Evolutionary conservation across 805 yeast genomes (phyloP), one percentile per base, ranked within the genome.

Genomic region (Nakazawaea holstii): DNA sequence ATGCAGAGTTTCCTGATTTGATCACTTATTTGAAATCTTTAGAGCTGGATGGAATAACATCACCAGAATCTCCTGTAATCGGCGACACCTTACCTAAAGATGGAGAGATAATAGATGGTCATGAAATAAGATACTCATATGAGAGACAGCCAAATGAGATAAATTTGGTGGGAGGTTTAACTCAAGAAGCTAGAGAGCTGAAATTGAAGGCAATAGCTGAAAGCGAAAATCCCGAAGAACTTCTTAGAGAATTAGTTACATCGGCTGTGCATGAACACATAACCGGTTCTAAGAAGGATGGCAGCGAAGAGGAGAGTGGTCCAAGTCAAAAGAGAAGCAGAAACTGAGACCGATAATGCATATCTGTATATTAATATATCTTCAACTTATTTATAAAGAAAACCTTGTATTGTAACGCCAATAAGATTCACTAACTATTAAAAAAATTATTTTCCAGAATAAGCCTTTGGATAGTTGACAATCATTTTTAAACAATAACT

Each of bases 151-250:
- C 56, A 13, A 69, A 68, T 9, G 80, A 73, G 30, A 71, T 75
- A 15, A 70, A 70, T 44, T 28, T 48, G n/a, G n/a, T 43, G 41
- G 33, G 40, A 20, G 44, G 44, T 17, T 29, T 43, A 8, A 33
- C 47, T 13, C 39, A 48, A 20, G 71, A 72, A 30, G 83, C 74
- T 45, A 79, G 84, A 57, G 74, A 94, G 54, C 68, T 70, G 54
- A 71, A 76, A 58, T 68, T 92, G 24, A 46, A 85, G 57, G 77
- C 74, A 35, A 88, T 92, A 24, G 75, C 90, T 52, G 74, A 80
- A 52, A 82, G 95, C 48, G 95, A 83, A 4, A 83, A 88, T 57
- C 88, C 92, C 3, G 96, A 90, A 60, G 87, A 80, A 52, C 85
- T 80, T 28, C 69, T 91, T 39, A 79, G 84, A 57, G 79, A 79